phyloP scores from a whole-genome alignment of 495 filamentous ascomycete species.

The Penicilliopsis zonata region DNA sequence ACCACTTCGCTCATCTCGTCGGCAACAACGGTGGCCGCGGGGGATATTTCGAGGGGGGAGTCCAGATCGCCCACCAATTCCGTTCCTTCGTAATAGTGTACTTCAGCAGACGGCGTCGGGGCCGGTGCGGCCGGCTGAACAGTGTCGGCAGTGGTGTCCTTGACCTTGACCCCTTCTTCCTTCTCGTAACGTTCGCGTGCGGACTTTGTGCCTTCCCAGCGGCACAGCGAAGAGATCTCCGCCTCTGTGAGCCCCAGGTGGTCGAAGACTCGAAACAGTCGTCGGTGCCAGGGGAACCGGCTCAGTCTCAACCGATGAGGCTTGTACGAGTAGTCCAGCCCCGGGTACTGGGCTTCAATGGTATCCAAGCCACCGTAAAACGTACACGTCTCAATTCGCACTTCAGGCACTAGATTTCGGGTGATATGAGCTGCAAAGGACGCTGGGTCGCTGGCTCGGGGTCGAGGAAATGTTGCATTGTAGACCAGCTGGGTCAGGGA shows the following conservation, averaged over 20 bases:
- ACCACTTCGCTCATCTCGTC: slow-evolving; percentile 13
- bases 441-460: slow-evolving; percentile 39
- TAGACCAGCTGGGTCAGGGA: slow-evolving; percentile 44
- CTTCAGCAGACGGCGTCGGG: slow-evolving; percentile 18
- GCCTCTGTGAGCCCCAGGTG: slow-evolving; percentile 57
- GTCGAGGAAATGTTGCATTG: slow-evolving; percentile 43
- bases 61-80: slow-evolving; percentile 19
- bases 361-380: slow-evolving; percentile 82
- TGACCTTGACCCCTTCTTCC: slow-evolving; percentile 59
- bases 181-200: slow-evolving; percentile 75
- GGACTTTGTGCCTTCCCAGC: slow-evolving; percentile 91
- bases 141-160: slow-evolving; percentile 66
- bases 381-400: slow-evolving; percentile 68
- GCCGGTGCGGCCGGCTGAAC: slow-evolving; percentile 35
- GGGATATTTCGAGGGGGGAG: slow-evolving; percentile 11
- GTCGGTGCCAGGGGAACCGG: slow-evolving; percentile 69
- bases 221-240: slow-evolving; percentile 70
- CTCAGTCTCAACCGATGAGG: slow-evolving; percentile 76
- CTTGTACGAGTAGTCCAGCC: slow-evolving; percentile 70
- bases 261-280: slow-evolving; percentile 76
- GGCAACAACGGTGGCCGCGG: slow-evolving; percentile 14
- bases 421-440: slow-evolving; percentile 48
- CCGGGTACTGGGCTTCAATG: slow-evolving; percentile 81
- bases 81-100: slow-evolving; percentile 21
- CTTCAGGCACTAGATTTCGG: slow-evolving; percentile 72